Conservation (phyloP, 108 stramenopile genomes). For the Stephanodiscus triporus region DNA sequence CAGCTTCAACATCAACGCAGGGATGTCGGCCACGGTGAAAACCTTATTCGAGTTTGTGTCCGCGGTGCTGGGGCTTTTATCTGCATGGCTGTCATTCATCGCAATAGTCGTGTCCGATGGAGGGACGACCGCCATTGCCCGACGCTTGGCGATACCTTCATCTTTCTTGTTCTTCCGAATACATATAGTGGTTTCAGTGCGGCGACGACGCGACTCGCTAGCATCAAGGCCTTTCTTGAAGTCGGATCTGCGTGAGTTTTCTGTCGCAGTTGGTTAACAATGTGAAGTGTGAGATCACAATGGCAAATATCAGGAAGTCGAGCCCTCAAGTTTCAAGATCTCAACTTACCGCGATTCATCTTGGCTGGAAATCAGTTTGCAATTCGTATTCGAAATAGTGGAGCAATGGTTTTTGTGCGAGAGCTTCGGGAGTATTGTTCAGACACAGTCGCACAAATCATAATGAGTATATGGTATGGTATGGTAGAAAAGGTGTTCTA, state of each 20-base stretch:
- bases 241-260: conserved; percentile 24
- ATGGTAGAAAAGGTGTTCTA: background rate
- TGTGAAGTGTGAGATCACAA: background rate
- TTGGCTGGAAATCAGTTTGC: background rate
- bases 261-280: background rate
- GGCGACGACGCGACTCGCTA: conserved; percentile 57
- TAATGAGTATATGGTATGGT: background rate
- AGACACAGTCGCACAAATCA: background rate
- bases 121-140: conserved; percentile 26
- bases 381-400: background rate
- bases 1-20: conserved; percentile 39
- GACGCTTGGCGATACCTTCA: conserved; percentile 68
- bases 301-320: background rate
- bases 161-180: conserved; percentile 83
- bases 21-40: conserved; percentile 58
- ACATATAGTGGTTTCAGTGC: conserved; percentile 72
- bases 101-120: conserved; percentile 4
- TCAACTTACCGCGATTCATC: conserved; percentile 19
- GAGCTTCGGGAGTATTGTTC: background rate
- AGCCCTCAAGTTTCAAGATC: background rate
- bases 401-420: background rate
- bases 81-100: background rate
- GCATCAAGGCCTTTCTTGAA: conserved; percentile 52
- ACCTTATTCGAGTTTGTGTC: conserved; percentile 13
- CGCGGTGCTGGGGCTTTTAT: background rate